Conservation (phyloP, 805 yeast species). For the Debaryomyces hansenii region DNA sequence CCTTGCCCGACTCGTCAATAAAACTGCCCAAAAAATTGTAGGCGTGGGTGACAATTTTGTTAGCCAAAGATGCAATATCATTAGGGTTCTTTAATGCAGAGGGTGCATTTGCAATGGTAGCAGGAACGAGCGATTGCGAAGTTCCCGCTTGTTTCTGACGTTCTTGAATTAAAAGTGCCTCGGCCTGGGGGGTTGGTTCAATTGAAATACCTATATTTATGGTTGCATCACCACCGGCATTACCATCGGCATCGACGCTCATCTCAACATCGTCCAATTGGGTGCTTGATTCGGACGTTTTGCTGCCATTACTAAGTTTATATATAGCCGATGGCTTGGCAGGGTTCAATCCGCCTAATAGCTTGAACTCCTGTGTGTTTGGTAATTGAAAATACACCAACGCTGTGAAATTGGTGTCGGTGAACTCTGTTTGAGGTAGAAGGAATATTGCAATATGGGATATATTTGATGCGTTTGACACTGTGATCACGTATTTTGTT, state of each 20-base stretch:
- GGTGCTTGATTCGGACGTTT: conserved; percentile 34
- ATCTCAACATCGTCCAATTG: conserved; percentile 36
- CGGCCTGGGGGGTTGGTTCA: conserved; percentile 73
- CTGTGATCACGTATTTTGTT: conserved; percentile 62
- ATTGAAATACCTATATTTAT: conserved; percentile 82
- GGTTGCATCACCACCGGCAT: conserved; percentile 26
- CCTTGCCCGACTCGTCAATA: conserved; percentile 74
- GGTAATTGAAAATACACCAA: conserved; percentile 87
- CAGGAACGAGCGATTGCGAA: conserved; percentile 20
- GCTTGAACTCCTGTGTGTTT: conserved; percentile 54
- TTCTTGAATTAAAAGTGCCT: conserved; percentile 50
- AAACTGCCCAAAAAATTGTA: conserved; percentile 91
- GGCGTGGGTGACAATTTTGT: conserved; percentile 87
- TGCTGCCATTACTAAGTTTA: conserved; percentile 56
- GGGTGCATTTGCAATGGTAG: conserved; percentile 16
- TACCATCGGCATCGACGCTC: conserved; percentile 31
- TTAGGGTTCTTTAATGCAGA: conserved; percentile 20
- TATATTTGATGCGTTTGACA: conserved; percentile 61
- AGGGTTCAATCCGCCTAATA: conserved; percentile 62
- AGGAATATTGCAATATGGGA: conserved; percentile 83
- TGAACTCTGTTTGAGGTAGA: conserved; percentile 70
- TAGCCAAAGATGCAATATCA: conserved; percentile 62
- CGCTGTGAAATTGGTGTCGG: conserved; percentile 73
- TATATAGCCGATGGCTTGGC: conserved; percentile 90
- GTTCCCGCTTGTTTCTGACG: conserved; percentile 22